A percentile compares a stretch with the other conserved stretches of the same genome.
Conservation (phyloP, 345 rosid species). For the Populus pruinosa region DNA sequence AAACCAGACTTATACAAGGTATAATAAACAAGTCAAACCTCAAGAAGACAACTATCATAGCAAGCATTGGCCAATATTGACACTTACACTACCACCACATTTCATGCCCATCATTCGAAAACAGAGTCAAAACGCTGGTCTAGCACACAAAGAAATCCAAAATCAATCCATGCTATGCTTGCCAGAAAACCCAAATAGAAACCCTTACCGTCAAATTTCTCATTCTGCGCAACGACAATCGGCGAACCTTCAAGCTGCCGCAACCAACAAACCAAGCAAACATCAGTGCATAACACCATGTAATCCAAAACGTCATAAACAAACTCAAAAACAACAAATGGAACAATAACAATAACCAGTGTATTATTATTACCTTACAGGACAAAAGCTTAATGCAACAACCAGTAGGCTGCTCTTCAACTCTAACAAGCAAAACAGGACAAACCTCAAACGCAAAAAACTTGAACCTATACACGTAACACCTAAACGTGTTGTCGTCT, state of each 20-base stretch:
- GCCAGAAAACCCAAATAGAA: background rate
- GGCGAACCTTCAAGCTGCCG: conserved; percentile 94
- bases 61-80: background rate
- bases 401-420: conserved; percentile 83
- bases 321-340: background rate
- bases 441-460: conserved; percentile 90
- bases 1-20: background rate
- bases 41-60: background rate
- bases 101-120: background rate
- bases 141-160: background rate
- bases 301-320: background rate
- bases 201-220: conserved; percentile 80
- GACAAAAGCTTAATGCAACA: conserved; percentile 92
- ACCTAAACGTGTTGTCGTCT: conserved; percentile 78
- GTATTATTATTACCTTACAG: conserved; percentile 52
- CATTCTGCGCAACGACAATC: conserved; percentile 80
- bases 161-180: background rate
- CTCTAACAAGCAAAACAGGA: conserved; percentile 85
- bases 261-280: background rate
- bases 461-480: conserved; percentile 76
- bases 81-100: background rate
- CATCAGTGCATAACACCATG: background rate
- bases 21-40: background rate
- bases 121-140: background rate
- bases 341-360: too few relatives aligned